Percentiles rank a stretch among this genome's conserved stretches.
phyloP scores from a whole-genome alignment of 768 basidiomycete genomes.

The Steccherinum ochraceum region DNA sequence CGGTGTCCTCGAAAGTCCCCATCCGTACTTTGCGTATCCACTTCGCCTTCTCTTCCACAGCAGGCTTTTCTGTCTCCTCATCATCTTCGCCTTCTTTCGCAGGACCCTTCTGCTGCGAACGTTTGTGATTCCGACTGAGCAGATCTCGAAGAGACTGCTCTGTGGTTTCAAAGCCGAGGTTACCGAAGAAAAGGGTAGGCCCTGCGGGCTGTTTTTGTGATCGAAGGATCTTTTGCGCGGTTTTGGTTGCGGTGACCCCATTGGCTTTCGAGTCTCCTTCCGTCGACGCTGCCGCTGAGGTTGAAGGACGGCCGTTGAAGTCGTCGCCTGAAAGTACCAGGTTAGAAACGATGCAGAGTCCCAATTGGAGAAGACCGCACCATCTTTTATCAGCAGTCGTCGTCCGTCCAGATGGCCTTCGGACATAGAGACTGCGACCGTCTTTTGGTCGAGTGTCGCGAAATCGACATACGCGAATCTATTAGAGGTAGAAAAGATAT shows the following conservation, averaged over 20 bases:
- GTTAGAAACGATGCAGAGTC: constrained; percentile 1
- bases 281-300: constrained; percentile 30
- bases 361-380: constrained; percentile 32
- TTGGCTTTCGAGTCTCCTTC: constrained; percentile 25
- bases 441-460: constrained; percentile 66
- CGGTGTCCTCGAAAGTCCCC: constrained; percentile 95
- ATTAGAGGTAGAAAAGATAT: constrained; percentile 11
- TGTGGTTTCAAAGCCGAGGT: constrained; percentile 87
- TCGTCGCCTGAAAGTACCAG: constrained; percentile 49
- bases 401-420: constrained; percentile 82
- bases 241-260: constrained; percentile 46
- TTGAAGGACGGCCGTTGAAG: constrained; percentile 62
- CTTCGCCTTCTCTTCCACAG: constrained; percentile 23
- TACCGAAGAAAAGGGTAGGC: constrained; percentile 88
- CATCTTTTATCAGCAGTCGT: constrained; percentile 89
- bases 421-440: constrained; percentile 68
- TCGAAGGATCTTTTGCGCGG: constrained; percentile 70
- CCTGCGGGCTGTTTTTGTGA: constrained; percentile 79
- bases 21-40: constrained; percentile 83
- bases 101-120: constrained; percentile 21
- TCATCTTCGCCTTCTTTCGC: constrained; percentile 1
- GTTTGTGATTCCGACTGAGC: constrained; percentile 53
- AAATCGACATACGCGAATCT: constrained; percentile 99
- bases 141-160: constrained; percentile 67
- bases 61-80: background rate